phyloP scores from a whole-genome alignment of 2,329 filamentous ascomycete species.

The Trichoderma koningiopsis region DNA sequence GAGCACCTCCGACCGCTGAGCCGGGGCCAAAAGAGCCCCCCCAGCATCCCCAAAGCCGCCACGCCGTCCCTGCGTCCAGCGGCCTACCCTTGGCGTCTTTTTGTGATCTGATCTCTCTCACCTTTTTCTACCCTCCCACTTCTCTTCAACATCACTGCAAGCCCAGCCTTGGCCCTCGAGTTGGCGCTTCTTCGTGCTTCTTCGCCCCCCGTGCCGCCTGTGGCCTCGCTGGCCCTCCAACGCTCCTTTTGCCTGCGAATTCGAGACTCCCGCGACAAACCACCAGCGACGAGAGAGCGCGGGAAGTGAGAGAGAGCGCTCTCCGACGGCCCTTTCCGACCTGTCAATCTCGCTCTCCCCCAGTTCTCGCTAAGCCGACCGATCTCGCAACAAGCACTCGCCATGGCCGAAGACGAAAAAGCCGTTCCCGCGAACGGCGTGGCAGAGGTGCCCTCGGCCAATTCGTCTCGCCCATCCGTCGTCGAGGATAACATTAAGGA shows the following conservation, averaged over 20 bases:
- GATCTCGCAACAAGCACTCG: background rate
- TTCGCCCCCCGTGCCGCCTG: constrained; percentile 3
- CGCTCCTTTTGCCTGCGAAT: constrained; percentile 1
- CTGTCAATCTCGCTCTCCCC: constrained; percentile 15
- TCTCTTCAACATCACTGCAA: background rate
- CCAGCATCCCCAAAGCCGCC: constrained; percentile 17
- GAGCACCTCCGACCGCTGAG: background rate
- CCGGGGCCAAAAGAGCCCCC: background rate
- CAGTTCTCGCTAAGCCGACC: constrained; percentile 6
- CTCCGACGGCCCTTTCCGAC: constrained; percentile 7
- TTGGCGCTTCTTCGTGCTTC: background rate
- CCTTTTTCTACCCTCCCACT: background rate
- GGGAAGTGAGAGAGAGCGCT: constrained; percentile 7
- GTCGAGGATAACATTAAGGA: constrained; percentile 24
- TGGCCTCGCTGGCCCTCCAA: constrained; percentile 20
- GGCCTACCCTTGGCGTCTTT: constrained; percentile 21
- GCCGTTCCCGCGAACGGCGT: constrained; percentile 19
- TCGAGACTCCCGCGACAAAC: constrained; percentile 3
- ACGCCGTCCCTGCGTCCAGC: constrained; percentile 25
- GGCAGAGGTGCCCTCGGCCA: constrained; percentile 23
- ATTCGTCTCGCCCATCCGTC: constrained; percentile 26
- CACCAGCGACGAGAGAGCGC: background rate
- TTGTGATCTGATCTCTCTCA: background rate
- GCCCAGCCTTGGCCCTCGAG: background rate
- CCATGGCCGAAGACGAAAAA: constrained; percentile 26